Percentiles rank a stretch among this genome's conserved stretches.
These are phyloP conservation scores for Geranium brycei DNA, from an alignment of 345 rosid species.

Conservation along the genomic window DNA sequence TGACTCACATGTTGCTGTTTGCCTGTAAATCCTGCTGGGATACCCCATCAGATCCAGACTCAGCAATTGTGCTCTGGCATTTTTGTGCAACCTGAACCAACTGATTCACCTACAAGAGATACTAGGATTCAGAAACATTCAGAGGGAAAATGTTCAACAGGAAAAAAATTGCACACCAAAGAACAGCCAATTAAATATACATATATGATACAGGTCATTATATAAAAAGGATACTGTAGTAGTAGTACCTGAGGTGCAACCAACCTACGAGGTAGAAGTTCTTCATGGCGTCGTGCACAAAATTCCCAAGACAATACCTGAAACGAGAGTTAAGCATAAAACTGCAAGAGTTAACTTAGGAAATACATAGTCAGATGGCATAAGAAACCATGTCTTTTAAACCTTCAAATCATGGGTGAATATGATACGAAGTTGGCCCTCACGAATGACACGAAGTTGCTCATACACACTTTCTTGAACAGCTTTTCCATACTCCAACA, in stretches of 20 bases:
- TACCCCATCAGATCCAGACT: conserved; percentile 80
- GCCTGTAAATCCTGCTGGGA: conserved; percentile 86
- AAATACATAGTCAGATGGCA: not conserved
- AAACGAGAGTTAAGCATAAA: not conserved
- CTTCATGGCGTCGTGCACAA: conserved; percentile 88
- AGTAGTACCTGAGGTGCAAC: conserved; percentile 81
- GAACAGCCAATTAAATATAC: too few species aligned
- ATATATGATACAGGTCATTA: too few species aligned
- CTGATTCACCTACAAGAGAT: conserved; percentile 65
- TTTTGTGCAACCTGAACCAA: conserved; percentile 88
- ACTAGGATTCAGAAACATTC: not conserved
- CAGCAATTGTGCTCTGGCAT: conserved; percentile 84
- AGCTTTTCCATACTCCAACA: conserved; percentile 77
- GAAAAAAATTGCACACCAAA: not conserved
- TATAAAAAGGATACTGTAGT: too few species aligned
- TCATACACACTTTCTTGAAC: conserved; percentile 95
- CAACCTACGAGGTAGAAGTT: conserved; percentile 86
- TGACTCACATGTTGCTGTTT: conserved; percentile 77
- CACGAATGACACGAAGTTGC: conserved; percentile 94
- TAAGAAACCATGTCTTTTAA: conserved; percentile 7
- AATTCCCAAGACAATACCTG: conserved; percentile 98
- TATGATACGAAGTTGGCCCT: conserved; percentile 86
- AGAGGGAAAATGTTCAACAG: not conserved
- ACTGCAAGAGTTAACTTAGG: not conserved
- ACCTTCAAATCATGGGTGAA: conserved; percentile 92